A percentile compares a stretch with the other conserved stretches of the same genome.
Conservation (phyloP, 371 early-diverging fungal species). For the Batkoa obscura region DNA sequence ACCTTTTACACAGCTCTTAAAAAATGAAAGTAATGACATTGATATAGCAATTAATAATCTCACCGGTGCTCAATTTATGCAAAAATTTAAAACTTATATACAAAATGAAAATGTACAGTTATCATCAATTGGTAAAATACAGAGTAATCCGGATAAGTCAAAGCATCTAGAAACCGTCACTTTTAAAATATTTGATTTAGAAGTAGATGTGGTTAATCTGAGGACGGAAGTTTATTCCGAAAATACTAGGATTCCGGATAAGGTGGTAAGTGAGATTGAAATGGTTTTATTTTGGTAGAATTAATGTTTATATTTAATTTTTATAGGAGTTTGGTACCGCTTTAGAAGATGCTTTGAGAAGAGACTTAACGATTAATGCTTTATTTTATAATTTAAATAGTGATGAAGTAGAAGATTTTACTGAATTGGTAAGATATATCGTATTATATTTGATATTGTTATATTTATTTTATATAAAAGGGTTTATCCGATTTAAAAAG, state of each 20-base stretch:
- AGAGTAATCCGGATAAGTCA: slow-evolving; percentile 88
- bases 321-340: slow-evolving; percentile 94
- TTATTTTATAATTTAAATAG: slow-evolving; percentile 95
- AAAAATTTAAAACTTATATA: too few species aligned
- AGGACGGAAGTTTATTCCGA: slow-evolving; percentile 83
- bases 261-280: too few species aligned
- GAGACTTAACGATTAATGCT: slow-evolving; percentile 98
- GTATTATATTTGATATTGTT: neutral
- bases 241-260: slow-evolving; percentile 65
- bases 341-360: slow-evolving; percentile 85
- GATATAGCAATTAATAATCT: slow-evolving; percentile 93
- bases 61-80: slow-evolving; percentile 95
- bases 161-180: slow-evolving; percentile 99
- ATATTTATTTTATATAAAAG: slow-evolving; percentile 8
- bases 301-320: too few species aligned
- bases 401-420: slow-evolving; percentile 79
- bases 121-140: slow-evolving; percentile 42
- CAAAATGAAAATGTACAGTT: neutral
- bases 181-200: slow-evolving; percentile 52
- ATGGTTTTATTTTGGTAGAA: too few species aligned
- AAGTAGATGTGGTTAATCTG: slow-evolving; percentile 93
- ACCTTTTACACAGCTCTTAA: slow-evolving; percentile 46
- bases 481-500: slow-evolving; percentile 55
- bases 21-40: slow-evolving; percentile 74
- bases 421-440: slow-evolving; percentile 24